Evolutionary conservation across 192 early-diverging fungal genomes (phyloP), one percentile per base, ranked within the genome.

Genomic region (Podila epigama): DNA sequence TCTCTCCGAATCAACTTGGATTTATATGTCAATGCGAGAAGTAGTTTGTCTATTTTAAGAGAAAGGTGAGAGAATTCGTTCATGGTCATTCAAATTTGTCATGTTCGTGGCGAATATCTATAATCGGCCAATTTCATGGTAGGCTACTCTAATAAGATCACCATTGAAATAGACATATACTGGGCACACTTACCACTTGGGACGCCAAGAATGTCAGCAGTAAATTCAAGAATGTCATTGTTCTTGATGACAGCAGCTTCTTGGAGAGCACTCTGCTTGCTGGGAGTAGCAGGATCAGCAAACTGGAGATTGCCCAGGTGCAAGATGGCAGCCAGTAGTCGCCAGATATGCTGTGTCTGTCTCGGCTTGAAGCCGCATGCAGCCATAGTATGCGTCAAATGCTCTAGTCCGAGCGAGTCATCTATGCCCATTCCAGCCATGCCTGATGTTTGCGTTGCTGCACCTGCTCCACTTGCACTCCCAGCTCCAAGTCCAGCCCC

Each of bases 261-360:
- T 63, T 94, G 86, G 3, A 88, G 83, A 18, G 83, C 70, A 18
- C 82, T 80, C 33, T 84, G 81, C 69, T 88, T 89, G 41, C 87
- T 84, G 42, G 88, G 82, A 48, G 83, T 55, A 22, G 60, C 70
- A 11, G 81, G 81, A 58, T 90, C 92, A 3, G 83, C 59, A 68
- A 99, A 99, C 58, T 89, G 84, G n/a, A 96, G 75, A 57, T 96
- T 95, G 33, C 96, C 95, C 27, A 99, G 78, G 61, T 97, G 95
- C 69, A 99, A 79, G 40, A 98, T 92, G 1, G 94, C 97, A 0
- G 94, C 91, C 34, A 99, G 70, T 1, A 93, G 68, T 58, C 94
- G 91, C 79, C 92, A 97, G 33, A 99, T 85, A 36, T 92, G 89
- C 36, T 83, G 80, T 42, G 95, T 91, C 53, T 88, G 85, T 42